A percentile compares a stretch with the other conserved stretches of the same genome.
Conservation (phyloP, 306 rosid genomes). For the Gillenia trifoliata region DNA sequence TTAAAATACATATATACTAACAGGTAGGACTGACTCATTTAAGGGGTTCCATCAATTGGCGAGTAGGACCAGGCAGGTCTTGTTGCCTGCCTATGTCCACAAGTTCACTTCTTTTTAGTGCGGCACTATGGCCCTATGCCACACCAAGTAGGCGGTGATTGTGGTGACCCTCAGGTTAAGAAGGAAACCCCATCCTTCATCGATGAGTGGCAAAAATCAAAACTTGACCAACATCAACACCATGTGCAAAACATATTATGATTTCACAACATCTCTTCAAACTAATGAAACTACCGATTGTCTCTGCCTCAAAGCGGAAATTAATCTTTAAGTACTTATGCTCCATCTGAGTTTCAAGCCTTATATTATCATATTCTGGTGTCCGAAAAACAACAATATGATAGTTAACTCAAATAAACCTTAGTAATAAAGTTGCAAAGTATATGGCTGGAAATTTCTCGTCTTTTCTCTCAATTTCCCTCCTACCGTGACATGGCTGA, state of each 20-base stretch:
- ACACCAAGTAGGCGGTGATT: too few species aligned
- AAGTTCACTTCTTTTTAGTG: neutral
- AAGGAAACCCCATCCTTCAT: neutral
- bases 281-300: neutral
- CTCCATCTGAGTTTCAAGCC: slow-evolving; percentile 7
- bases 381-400: neutral
- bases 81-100: neutral
- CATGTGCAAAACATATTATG: neutral
- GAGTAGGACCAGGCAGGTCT: neutral
- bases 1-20: neutral
- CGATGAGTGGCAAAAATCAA: neutral
- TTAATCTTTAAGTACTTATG: neutral
- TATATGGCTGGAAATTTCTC: neutral
- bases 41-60: neutral
- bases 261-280: neutral
- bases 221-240: neutral
- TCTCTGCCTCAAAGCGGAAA: neutral
- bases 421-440: neutral
- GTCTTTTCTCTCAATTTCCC: neutral
- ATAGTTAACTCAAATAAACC: neutral
- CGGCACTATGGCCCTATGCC: neutral
- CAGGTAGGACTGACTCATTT: neutral
- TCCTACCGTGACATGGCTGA: neutral
- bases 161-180: neutral
- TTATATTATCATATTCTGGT: neutral